phyloP scores from a whole-genome alignment of 2,329 filamentous ascomycete genomes.

The Paecilomyces variotii region DNA sequence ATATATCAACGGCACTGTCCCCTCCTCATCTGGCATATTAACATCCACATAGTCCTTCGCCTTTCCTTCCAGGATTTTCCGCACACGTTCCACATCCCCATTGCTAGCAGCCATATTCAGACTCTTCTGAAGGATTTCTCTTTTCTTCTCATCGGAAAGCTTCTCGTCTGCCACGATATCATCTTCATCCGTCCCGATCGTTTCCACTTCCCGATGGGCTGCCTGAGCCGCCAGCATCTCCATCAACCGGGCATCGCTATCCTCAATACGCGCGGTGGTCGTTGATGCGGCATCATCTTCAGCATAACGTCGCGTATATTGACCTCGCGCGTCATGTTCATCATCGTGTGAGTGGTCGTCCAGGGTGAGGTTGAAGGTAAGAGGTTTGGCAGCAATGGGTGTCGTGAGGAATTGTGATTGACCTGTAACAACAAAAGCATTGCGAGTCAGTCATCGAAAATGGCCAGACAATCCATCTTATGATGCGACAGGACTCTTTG shows the following conservation, averaged over 20 bases:
- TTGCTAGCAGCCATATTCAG: constrained; percentile 96
- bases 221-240: constrained; percentile 94
- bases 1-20: constrained; percentile 93
- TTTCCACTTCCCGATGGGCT: constrained; percentile 64
- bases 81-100: constrained; percentile 76
- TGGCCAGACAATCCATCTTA: neutral
- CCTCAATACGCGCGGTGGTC: constrained; percentile 48
- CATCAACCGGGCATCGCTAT: constrained; percentile 82
- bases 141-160: constrained; percentile 69
- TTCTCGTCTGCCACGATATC: constrained; percentile 67
- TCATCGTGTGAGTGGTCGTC: constrained; percentile 70
- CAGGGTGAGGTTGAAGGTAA: constrained; percentile 77
- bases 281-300: constrained; percentile 15
- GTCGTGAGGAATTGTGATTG: constrained; percentile 92
- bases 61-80: constrained; percentile 64
- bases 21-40: constrained; percentile 84
- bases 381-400: constrained; percentile 72
- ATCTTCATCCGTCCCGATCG: constrained; percentile 69
- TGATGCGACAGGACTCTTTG: neutral
- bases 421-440: constrained; percentile 45
- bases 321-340: constrained; percentile 31
- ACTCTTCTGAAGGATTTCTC: constrained; percentile 71
- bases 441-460: neutral
- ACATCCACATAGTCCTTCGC: constrained; percentile 72
- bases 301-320: constrained; percentile 21